Evolutionary conservation across 139 green algal species (phyloP), one percentile per base, ranked within the genome.

Genomic region (Marvania coccoides): DNA sequence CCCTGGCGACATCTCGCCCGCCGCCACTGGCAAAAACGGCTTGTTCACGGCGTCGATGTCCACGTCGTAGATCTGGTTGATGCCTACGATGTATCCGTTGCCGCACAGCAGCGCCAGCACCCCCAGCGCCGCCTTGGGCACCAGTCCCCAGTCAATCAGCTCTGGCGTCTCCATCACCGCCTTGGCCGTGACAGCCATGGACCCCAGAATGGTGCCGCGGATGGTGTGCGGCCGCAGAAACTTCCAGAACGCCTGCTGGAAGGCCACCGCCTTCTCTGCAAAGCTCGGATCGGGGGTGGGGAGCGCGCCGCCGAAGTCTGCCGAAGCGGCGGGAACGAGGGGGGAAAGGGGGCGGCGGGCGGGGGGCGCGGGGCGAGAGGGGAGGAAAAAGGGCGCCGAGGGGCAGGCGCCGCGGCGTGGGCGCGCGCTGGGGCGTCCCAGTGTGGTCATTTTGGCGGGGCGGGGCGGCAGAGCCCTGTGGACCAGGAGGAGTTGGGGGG

Each of bases 1-100:
- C 4, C 45, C 58, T 1, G 76, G 54, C 0, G 76, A 86, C 28
- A 96, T 56, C 71, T 86, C 77, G 71, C 93, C 92, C 31, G 93
- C 79, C 2, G 94, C 94, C 5, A 99, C 78, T 3, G 94, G 94
- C 47, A 99, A 79, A 83, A 96, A 99, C 13, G 94, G 94, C 80
- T 99, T 99, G 81, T 98, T 98, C 39, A 99, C 86, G 15, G 81
- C 73, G 71, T 97, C 91, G 29, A 97, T 97, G 42, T 95, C 83
- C 8, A 95, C 91, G 54, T 97, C 91, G 70, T 95, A 96, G 29
- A 97, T 91, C 63, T 81, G 78, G 73, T 99, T 99, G 88, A 99
- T 99, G 65, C 94, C 94, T 39, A 99, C 94, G 63, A 99, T 99
- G 84, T 95, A 99, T 28, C 93, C 94, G 73, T 99, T 99, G 34